Evolutionary conservation across 345 rosid species (phyloP), one percentile per base, ranked within the genome.

Genomic region (Eucalyptus tenuipes): DNA sequence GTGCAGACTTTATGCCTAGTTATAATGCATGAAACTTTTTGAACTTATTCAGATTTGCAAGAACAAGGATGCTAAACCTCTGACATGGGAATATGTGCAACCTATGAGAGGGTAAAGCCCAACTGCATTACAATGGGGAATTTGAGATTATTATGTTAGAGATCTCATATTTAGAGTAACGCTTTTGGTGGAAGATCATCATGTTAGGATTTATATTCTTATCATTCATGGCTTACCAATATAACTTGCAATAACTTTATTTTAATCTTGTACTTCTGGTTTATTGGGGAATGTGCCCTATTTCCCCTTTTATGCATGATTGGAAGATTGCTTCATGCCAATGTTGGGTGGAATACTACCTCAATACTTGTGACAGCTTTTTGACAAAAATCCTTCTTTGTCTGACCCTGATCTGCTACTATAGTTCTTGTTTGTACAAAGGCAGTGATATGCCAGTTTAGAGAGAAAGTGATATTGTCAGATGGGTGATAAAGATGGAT

Each of bases 31-130:
- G 25, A 10, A 71, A 71, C 45, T 71, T 37, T 37, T 33, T 5
- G 5, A 85, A 59, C 44, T 22, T 4, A 24, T n/a, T 86, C 88
- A 75, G 99, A 94, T 97, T 90, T 97, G 99, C 92, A 97, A 94
- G 93, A 96, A 97, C 91, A 94, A 92, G 90, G 92, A 94, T 87
- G 93, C 92, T n/a, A 93, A 89, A 85, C 99, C 98, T 89, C 99
- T 87, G 88, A 90, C 86, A 61, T 97, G 99, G 99, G 99, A 97
- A 90, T 93, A 92, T 88, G 94, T 96, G 45, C 92, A 95, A 6
- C 96, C 98, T 10, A 31, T 97, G 64, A 94, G 95, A 92, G 99
- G 99, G 98, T 96, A 88, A 33, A 37, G 42, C 14, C 44, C 45
- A 71, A 9, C 27, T 18, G 13, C 22, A 68, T 68, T 68, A 4